phyloP scores from a whole-genome alignment of 352 stramenopile genomes.

The Phytophthora capsici region DNA sequence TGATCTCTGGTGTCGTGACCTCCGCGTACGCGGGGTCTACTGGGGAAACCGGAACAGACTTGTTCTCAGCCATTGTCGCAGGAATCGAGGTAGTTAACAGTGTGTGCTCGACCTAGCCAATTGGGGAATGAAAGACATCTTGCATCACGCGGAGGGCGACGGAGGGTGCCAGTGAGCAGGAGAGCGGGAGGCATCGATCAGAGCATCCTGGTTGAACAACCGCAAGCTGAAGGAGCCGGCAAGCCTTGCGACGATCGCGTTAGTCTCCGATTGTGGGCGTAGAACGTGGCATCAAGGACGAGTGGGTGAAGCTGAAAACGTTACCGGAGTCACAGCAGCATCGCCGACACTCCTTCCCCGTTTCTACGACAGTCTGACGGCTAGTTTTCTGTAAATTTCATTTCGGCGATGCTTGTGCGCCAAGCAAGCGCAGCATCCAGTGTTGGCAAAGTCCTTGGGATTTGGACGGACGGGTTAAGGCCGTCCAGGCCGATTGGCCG shows the following conservation, averaged over 20 bases:
- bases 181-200: conserved; percentile 25
- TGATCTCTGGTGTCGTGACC: conserved; percentile 26
- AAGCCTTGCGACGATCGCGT: conserved; percentile 21
- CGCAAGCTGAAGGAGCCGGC: conserved; percentile 13
- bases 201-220: conserved; percentile 36
- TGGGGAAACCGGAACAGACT: conserved; percentile 27
- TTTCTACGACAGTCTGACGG: conserved; percentile 13
- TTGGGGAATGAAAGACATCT: conserved; percentile 26
- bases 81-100: not conserved
- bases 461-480: no score
- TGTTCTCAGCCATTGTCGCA: conserved; percentile 27
- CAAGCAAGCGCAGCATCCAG: conserved; percentile 15
- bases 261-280: conserved; percentile 23
- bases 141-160: conserved; percentile 4
- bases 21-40: conserved; percentile 28
- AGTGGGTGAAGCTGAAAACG: conserved; percentile 21
- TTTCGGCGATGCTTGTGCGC: conserved; percentile 26
- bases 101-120: conserved; percentile 20
- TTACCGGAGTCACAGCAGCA: not conserved
- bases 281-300: conserved; percentile 28
- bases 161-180: not conserved
- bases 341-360: conserved; percentile 7
- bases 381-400: conserved; percentile 13
- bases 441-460: no score
- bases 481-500: no score